These are phyloP conservation scores for Nicotiana tomentosiformis DNA, from an alignment of 257 asterid species.

Conservation along the genomic window DNA sequence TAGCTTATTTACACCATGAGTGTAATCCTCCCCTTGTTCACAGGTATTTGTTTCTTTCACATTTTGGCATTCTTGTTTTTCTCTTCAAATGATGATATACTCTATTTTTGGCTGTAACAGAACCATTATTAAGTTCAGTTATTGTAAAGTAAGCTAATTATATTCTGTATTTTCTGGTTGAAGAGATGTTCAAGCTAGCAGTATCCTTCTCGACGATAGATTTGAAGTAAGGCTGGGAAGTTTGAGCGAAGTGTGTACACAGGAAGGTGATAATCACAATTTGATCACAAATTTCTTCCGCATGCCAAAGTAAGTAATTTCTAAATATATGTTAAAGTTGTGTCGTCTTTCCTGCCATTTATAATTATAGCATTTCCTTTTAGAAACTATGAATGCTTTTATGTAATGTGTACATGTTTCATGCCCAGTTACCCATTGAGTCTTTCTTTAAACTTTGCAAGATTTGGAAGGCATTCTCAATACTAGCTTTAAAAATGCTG, in stretches of 20 bases:
- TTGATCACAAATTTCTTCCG: conserved; percentile 42
- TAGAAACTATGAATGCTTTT: neutral
- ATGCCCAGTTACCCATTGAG: no score
- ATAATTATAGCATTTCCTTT: neutral
- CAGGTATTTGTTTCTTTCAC: conserved; percentile 36
- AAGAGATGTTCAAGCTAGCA: conserved; percentile 81
- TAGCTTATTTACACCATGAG: conserved; percentile 62
- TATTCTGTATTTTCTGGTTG: conserved; percentile 16
- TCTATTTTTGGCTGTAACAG: neutral
- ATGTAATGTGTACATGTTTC: neutral
- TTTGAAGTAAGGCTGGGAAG: conserved; percentile 82
- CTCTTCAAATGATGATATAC: neutral
- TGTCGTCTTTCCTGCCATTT: neutral
- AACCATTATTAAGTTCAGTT: neutral
- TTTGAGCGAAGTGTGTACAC: conserved; percentile 46
- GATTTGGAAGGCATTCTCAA: no score
- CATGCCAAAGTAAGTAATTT: conserved; percentile 44
- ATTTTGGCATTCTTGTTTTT: neutral
- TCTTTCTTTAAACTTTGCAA: no score
- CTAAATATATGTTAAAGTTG: neutral
- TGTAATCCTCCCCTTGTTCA: conserved; percentile 69
- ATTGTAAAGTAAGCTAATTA: neutral
- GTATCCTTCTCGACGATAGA: conserved; percentile 69
- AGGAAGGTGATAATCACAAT: conserved; percentile 31
- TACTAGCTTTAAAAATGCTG: no score